Base-by-base conservation (phyloP, 495 filamentous ascomycete species). In the Aspergillus conjunctus region DNA sequence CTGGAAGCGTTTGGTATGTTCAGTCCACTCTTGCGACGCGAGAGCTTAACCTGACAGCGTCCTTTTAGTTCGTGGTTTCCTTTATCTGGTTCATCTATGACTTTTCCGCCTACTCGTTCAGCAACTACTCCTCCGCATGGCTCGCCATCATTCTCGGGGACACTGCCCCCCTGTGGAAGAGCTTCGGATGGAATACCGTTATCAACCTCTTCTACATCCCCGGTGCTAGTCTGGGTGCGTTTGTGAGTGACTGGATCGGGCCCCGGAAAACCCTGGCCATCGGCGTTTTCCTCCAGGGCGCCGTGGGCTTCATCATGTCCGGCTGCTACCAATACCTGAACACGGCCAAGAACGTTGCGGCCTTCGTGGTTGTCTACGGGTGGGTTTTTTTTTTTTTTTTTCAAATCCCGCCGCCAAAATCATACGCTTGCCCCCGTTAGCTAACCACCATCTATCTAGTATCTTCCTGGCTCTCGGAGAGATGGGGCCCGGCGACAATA, bases 41-140 rank as follows among this genome's bases (percentile, higher is more conserved):
- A 26, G 2, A 5, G 26, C 26, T 26, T 15, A 32, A 11, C 20
- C 15, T 78, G 71, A 45, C 22, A 55, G 33, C 85, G 79, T 71
- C 91, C 81, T 81, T 70, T n/a, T 74, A 96, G 50, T 61, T 82
- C 5, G 74, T 90, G 14, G 89, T 96, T 48, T 88, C 83, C 56
- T 60, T 89, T 22, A 92, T 97, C 71, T 97, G 93, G 93, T 96
- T 95, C 73, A 83, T 95, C 65, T 97, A 96, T 69, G 90, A 97
- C 76, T 93, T 93, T 66, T 88, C 85, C 0, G 73, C 86, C 20
- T 96, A 94, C 70, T 85, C 87, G 12, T 94, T 94, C 75, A 77
- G 83, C 55, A 90, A 93, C 63, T 94, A 92, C 73, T 89, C 87
- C 0, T 85, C 85, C 9, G 76, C 83, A 7, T 92, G 91, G 75